Evolutionary conservation across 116 monocot species (phyloP).

Genomic region (Posidonia oceanica): DNA sequence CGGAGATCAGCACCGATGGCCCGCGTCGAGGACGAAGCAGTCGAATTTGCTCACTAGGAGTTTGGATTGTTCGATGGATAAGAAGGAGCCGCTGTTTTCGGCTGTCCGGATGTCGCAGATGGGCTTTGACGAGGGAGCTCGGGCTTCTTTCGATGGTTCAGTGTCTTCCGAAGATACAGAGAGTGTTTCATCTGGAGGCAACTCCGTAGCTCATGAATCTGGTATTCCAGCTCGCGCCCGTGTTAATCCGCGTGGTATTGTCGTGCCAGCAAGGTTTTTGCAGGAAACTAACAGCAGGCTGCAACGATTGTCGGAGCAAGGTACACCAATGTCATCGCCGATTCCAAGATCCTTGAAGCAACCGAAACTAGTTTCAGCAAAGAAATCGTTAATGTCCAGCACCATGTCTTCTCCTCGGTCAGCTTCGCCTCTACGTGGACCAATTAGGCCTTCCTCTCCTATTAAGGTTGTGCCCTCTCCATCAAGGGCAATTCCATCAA

Average conservation of each 20-base stretch:
- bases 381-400: conserved; percentile 29
- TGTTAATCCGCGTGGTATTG: conserved; percentile 23
- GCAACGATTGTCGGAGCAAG: conserved; percentile 24
- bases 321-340: conserved; percentile 15
- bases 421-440: conserved; percentile 21
- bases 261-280: conserved; percentile 52
- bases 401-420: conserved; percentile 24
- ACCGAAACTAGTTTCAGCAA: conserved; percentile 18
- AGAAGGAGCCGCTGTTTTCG: conserved; percentile 45
- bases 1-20: conserved; percentile 50
- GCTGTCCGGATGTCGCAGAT: conserved; percentile 50
- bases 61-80: conserved; percentile 35
- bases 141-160: conserved; percentile 55
- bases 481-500: conserved; percentile 28
- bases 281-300: conserved; percentile 44
- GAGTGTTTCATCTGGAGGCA: conserved; percentile 67
- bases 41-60: conserved; percentile 38
- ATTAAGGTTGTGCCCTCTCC: conserved; percentile 27
- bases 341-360: conserved; percentile 6
- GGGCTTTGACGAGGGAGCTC: conserved; percentile 38
- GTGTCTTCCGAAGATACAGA: conserved; percentile 64
- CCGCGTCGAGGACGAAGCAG: conserved; percentile 31
- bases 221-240: conserved; percentile 1
- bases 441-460: conserved; percentile 44
- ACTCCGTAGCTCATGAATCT: conserved; percentile 40